Evolutionary conservation across 2,329 filamentous ascomycete genomes (phyloP), one percentile per base, ranked within the genome.

Genomic region (Zelopaecilomyces penicillatus): DNA sequence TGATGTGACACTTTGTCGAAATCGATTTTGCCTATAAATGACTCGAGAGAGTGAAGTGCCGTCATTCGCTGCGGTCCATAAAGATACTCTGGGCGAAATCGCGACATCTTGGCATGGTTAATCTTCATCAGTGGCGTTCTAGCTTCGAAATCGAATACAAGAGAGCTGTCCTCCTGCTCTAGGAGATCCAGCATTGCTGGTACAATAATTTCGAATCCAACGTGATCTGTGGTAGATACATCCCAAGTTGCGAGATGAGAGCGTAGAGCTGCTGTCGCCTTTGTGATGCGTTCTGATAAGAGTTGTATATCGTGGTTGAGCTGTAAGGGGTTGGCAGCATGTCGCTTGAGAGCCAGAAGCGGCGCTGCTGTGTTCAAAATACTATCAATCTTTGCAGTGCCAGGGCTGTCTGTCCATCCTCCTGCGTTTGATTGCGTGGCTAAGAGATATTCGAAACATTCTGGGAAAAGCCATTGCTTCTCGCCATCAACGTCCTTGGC

Each of bases 161-260:
- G 30, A 6, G 39, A 39, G 7, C 2, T 9, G 5, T 33, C 30
- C 32, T 49, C 47, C 11, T 46, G 19, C 29, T 41, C 10, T 1
- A 50, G 42, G 29, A 42, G 30, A 4, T 30, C 12, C 26, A 52
- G 42, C 39, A 53, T 31, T 3, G 43, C 41, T 6, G 51, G 51
- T 19, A 53, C 42, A 10, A 52, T 43, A 3, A 53, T 39, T 39
- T 53, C 51, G 29, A 52, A 48, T 11, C 51, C 51, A 37, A 53
- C 44, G 34, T 53, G 50, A n/a, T 43, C 37, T 7, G 44, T 46
- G 8, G 37, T 27, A 10, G n/a, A 38, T 27, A 38, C 46, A 39
- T 48, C 39, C 47, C 50, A 53, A 11, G 32, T 9, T 11, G 6
- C 30, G n/a, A 12, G 52, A 28, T 37, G 41, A 28, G 4, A 11